Evolutionary conservation across 2,329 filamentous ascomycete genomes (phyloP).

Genomic region (Aspergillus quadrilineatus): DNA sequence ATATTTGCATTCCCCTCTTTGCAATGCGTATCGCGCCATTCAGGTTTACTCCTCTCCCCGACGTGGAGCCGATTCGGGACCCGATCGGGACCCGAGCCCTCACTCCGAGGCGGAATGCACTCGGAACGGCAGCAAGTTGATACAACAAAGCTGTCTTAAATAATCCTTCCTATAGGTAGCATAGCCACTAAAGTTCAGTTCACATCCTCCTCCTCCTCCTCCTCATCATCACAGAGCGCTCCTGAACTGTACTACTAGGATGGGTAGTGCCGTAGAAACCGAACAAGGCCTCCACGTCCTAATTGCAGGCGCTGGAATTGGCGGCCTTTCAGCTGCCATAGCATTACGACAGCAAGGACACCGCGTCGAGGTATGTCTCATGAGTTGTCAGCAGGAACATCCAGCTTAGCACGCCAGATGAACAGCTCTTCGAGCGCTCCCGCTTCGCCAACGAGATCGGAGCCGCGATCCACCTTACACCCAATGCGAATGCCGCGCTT

Average conservation of each 20-base stretch:
- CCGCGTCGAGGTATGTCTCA: slow-evolving; percentile 35
- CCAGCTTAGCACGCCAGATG: neutral
- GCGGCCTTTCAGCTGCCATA: slow-evolving; percentile 41
- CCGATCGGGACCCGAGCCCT: slow-evolving; percentile 8
- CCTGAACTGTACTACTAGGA: slow-evolving; percentile 7
- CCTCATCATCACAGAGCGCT: neutral
- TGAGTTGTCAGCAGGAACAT: neutral
- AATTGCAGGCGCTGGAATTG: slow-evolving; percentile 37
- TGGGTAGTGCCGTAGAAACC: slow-evolving; percentile 18
- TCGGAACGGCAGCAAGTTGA: neutral
- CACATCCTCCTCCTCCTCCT: neutral
- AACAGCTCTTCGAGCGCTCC: slow-evolving; percentile 57
- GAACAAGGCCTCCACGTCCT: slow-evolving; percentile 28
- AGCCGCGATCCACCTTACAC: slow-evolving; percentile 62
- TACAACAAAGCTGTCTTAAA: neutral
- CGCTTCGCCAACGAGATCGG: slow-evolving; percentile 57
- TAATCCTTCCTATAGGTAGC: neutral
- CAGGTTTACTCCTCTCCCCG: neutral
- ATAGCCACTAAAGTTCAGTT: neutral
- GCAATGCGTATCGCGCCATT: neutral
- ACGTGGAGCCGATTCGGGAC: slow-evolving; percentile 31
- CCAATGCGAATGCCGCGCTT: slow-evolving; percentile 61
- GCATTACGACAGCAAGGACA: slow-evolving; percentile 55
- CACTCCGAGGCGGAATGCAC: neutral
- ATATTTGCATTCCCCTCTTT: slow-evolving; percentile 11